Conservation (phyloP, 495 filamentous ascomycete genomes). For the Pyrenula massariospora region DNA sequence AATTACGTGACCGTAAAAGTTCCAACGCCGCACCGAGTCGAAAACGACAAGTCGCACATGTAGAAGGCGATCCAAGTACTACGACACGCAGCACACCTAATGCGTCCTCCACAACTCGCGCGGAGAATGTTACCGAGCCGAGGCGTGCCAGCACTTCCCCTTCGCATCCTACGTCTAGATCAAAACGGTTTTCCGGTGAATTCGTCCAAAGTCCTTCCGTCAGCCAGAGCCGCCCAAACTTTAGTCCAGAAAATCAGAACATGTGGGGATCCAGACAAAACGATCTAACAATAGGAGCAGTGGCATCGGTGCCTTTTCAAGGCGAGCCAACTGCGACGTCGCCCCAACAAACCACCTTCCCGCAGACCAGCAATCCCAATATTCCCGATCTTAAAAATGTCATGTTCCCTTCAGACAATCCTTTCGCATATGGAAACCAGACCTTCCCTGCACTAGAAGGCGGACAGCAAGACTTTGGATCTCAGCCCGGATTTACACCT, state of each 20-base stretch:
- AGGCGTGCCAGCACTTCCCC: slow-evolving; percentile 40
- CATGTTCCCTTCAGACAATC: slow-evolving; percentile 88
- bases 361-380: slow-evolving; percentile 20
- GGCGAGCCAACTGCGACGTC: slow-evolving; percentile 12
- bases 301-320: slow-evolving; percentile 5
- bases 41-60: slow-evolving; percentile 18
- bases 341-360: neutral
- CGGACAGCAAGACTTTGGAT: slow-evolving; percentile 13
- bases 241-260: slow-evolving; percentile 4
- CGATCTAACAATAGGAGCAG: slow-evolving; percentile 10
- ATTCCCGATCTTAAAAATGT: slow-evolving; percentile 70
- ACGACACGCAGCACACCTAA: slow-evolving; percentile 14
- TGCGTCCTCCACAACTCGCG: slow-evolving; percentile 15
- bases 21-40: slow-evolving; percentile 24
- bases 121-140: slow-evolving; percentile 16
- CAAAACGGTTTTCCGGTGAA: slow-evolving; percentile 4
- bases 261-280: slow-evolving; percentile 11
- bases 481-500: neutral
- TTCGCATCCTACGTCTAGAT: slow-evolving; percentile 11
- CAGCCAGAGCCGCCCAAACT: neutral
- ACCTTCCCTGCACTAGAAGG: slow-evolving; percentile 58
- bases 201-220: slow-evolving; percentile 3
- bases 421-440: slow-evolving; percentile 81
- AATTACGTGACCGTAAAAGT: slow-evolving; percentile 44
- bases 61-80: slow-evolving; percentile 15